These are phyloP conservation scores for Tinospora cordifolia DNA, from an alignment of 164 flowering plant species.

Conservation along the genomic window DNA sequence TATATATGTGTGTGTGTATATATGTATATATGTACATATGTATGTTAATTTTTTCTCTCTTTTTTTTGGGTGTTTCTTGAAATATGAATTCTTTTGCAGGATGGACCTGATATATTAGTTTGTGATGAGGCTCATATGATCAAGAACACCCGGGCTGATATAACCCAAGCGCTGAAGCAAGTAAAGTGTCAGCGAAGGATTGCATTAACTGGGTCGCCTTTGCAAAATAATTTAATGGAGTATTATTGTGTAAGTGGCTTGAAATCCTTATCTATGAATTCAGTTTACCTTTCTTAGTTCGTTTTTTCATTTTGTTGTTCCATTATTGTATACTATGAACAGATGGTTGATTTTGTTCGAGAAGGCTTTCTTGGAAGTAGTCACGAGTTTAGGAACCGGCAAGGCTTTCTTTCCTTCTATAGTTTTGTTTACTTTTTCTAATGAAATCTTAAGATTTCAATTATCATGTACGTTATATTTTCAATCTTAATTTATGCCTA, in stretches of 20 bases:
- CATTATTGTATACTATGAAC: conserved; percentile 18
- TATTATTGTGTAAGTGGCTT: conserved; percentile 80
- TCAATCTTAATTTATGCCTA: not conserved
- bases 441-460: not conserved
- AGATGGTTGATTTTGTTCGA: conserved; percentile 99
- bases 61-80: not conserved
- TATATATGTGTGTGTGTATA: too few species aligned
- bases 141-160: conserved; percentile 85
- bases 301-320: not conserved
- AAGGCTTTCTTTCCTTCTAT: conserved; percentile 1
- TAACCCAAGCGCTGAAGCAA: conserved; percentile 85
- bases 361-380: conserved; percentile 99
- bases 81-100: conserved; percentile 35
- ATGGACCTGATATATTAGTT: conserved; percentile 93
- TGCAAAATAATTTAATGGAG: conserved; percentile 98
- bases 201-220: conserved; percentile 96
- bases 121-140: conserved; percentile 99
- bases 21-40: too few species aligned
- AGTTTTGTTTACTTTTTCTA: conserved; percentile 2
- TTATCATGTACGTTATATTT: not conserved
- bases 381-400: conserved; percentile 4
- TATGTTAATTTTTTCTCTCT: not conserved
- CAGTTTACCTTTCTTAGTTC: not conserved
- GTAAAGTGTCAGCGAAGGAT: conserved; percentile 93
- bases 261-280: not conserved